Conservation (phyloP, 768 basidiomycete genomes). For the Hortiboletus flavorubellus region DNA sequence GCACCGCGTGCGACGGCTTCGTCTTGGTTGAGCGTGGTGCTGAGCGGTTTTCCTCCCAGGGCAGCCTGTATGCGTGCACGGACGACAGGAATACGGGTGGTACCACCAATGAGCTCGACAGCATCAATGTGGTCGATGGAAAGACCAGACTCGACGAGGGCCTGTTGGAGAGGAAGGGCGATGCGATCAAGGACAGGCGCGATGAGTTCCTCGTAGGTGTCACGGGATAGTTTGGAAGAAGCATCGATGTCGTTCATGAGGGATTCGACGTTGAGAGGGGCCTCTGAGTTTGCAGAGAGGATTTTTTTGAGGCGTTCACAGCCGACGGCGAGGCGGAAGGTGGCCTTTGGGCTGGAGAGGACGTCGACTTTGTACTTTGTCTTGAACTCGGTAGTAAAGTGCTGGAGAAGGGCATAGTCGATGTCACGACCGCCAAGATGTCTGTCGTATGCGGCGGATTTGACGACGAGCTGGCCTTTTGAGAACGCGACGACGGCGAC, state of each 20-base stretch:
- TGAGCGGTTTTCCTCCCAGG: conserved; percentile 81
- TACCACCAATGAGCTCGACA: conserved; percentile 91
- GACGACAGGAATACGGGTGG: conserved; percentile 90
- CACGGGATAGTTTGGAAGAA: conserved; percentile 78
- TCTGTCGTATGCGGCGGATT: conserved; percentile 85
- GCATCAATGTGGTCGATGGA: conserved; percentile 83
- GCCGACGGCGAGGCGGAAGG: conserved; percentile 82
- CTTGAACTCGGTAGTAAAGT: conserved; percentile 93
- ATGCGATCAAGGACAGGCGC: conserved; percentile 74
- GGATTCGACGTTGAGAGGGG: conserved; percentile 89
- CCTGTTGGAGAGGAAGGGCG: conserved; percentile 68
- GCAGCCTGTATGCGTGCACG: conserved; percentile 81
- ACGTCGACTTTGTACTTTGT: conserved; percentile 98
- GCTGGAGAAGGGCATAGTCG: conserved; percentile 83
- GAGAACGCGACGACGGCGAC: conserved; percentile 88
- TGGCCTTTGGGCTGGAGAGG: conserved; percentile 83
- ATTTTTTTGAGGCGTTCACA: conserved; percentile 97
- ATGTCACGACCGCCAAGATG: conserved; percentile 96
- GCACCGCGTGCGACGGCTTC: conserved; percentile 96
- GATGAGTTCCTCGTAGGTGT: conserved; percentile 79
- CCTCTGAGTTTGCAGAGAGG: conserved; percentile 88
- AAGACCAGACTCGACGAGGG: conserved; percentile 77
- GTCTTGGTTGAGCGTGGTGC: conserved; percentile 94
- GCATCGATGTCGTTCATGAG: conserved; percentile 97
- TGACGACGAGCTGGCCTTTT: conserved; percentile 88